Evolutionary conservation across 768 basidiomycete species (phyloP).

Genomic region (Auricularia cornea): DNA sequence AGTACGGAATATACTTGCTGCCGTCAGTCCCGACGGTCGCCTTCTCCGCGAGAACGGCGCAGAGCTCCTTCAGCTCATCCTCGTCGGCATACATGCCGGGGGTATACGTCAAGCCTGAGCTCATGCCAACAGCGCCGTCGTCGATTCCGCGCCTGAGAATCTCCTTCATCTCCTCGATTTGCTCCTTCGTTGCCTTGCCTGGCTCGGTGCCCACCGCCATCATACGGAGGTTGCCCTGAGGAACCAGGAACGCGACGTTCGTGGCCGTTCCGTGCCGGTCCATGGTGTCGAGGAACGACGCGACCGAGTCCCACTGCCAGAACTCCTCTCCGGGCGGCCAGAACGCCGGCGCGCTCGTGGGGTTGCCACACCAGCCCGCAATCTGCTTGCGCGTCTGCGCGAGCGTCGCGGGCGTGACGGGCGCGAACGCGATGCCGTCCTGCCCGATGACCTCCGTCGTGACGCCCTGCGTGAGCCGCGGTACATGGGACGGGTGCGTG

Average conservation of each 20-base stretch:
- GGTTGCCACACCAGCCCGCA: conserved; percentile 25
- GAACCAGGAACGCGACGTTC: conserved; percentile 21
- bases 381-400: conserved; percentile 19
- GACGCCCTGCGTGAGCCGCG: conserved; percentile 23
- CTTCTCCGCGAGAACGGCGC: conserved; percentile 12
- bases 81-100: conserved; percentile 26
- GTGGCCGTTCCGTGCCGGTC: conserved; percentile 20
- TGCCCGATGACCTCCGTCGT: conserved; percentile 25
- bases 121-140: conserved; percentile 24
- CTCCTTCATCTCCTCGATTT: conserved; percentile 16
- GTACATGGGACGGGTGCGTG: conserved; percentile 18
- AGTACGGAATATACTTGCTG: conserved; percentile 16
- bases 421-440: conserved; percentile 22
- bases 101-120: conserved; percentile 21
- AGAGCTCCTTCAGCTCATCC: conserved; percentile 18
- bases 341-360: conserved; percentile 5
- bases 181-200: conserved; percentile 11
- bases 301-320: conserved; percentile 18
- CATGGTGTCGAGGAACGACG: conserved; percentile 20
- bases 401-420: conserved; percentile 12
- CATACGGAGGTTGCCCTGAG: conserved; percentile 23
- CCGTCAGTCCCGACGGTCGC: too few relatives aligned
- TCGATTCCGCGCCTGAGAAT: conserved; percentile 17
- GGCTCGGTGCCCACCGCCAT: conserved; percentile 21
- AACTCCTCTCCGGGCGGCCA: conserved; percentile 10